These are phyloP conservation scores for Beta vulgaris DNA, from an alignment of 148 eudicot species.

Conservation along the genomic window DNA sequence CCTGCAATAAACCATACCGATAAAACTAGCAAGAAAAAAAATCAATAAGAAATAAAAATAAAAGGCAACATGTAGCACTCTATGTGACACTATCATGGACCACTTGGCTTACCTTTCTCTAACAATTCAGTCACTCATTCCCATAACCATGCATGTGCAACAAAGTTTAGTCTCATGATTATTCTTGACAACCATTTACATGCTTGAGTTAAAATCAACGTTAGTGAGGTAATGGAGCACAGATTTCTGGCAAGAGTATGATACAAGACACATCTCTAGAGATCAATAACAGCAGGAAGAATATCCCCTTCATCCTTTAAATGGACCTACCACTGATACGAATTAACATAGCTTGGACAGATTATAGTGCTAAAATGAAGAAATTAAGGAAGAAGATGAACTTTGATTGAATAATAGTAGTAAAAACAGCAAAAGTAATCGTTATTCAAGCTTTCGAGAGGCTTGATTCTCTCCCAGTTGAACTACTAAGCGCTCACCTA, in stretches of 20 bases:
- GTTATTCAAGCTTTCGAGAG: too few species aligned
- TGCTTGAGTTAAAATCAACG: slow-evolving; percentile 1
- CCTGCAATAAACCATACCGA: slow-evolving; percentile 40
- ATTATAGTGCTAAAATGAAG: too few species aligned
- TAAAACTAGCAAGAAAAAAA: background rate
- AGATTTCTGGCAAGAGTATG: background rate
- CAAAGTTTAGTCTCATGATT: background rate
- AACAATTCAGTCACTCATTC: background rate
- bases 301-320: background rate
- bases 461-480: too few species aligned
- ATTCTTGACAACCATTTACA: background rate
- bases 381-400: too few species aligned
- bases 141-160: background rate
- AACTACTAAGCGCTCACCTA: too few species aligned
- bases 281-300: background rate
- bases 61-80: background rate
- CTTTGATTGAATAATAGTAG: too few species aligned
- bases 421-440: too few species aligned
- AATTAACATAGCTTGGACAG: too few species aligned
- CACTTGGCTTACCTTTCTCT: background rate
- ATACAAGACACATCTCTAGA: background rate
- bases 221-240: background rate
- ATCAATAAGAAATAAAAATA: background rate
- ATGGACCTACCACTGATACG: background rate
- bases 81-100: background rate